Evolutionary conservation across 2,329 filamentous ascomycete species (phyloP), one percentile per base, ranked within the genome.

Genomic region (Akanthomyces uredinophilus): DNA sequence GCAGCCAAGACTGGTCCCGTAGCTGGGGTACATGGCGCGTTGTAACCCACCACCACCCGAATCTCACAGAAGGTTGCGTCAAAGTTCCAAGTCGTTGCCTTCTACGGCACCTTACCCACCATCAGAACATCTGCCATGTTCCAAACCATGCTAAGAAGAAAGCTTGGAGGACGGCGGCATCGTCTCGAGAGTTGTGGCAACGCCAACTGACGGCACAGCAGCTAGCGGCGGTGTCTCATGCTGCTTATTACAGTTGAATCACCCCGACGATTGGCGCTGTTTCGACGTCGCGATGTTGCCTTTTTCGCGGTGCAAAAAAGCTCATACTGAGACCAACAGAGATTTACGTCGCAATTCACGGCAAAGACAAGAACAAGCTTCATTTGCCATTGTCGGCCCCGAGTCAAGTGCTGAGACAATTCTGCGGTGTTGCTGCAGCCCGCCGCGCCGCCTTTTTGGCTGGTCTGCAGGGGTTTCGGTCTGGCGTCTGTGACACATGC

Each of bases 401-500:
- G 32, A 53, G 18, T 32, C 50, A 52, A 24, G 29, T n/a, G 11
- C 11, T 35, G n/a, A 60, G 57, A 52, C 57, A 60, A 8, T 44
- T 2, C 18, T 51, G 10, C 47, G 18, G 47, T 22, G 13, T 32
- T 32, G 14, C 2, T 39, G 35, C 11, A 29, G 14, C 18, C 39
- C 4, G 16, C 24, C 18, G n/a, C 13, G 11, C n/a, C 29, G 18
- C 41, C 29, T 24, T 35, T 47, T 20, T 32, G 22, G n/a, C 29
- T 27, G 35, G 50, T 37, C 43, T 47, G 43, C 54, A 57, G 43
- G 54, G 43, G 43, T 37, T 27, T 57, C 41, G 29, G 41, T 29
- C 27, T 60, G 57, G 47, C 27, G 35, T 44, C 18, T 24, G 35
- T 60, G 57, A 22, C 47, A 60, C 37, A 60, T 52, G 57, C 46